phyloP scores from a whole-genome alignment of 2,329 filamentous ascomycete species.

The Aspergillus sp. region DNA sequence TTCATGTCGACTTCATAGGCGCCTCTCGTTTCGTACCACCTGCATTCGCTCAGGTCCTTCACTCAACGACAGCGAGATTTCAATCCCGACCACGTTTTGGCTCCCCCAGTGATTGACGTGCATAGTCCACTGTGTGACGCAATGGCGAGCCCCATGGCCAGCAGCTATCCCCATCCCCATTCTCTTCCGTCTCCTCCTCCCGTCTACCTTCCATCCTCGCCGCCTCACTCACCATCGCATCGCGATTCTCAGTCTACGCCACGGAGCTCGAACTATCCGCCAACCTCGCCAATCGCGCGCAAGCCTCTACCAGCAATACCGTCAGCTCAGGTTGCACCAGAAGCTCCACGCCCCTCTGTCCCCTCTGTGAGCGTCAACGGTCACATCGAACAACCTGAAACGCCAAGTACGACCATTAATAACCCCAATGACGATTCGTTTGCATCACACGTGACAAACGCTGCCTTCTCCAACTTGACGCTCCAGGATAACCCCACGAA shows the following conservation, averaged over 20 bases:
- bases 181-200: slow-evolving; percentile 44
- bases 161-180: slow-evolving; percentile 25
- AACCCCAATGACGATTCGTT: slow-evolving; percentile 22
- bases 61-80: slow-evolving; percentile 1
- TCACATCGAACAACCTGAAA: slow-evolving; percentile 24
- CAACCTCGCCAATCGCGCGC: slow-evolving; percentile 23
- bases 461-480: slow-evolving; percentile 28
- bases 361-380: slow-evolving; percentile 37
- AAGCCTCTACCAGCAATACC: slow-evolving; percentile 25
- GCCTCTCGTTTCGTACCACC: slow-evolving; percentile 4
- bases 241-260: slow-evolving; percentile 21
- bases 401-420: slow-evolving; percentile 30
- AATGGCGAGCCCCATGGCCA: slow-evolving; percentile 31
- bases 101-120: neutral
- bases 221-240: slow-evolving; percentile 26
- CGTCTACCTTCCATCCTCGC: slow-evolving; percentile 42
- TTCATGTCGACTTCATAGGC: slow-evolving; percentile 14
- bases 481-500: slow-evolving; percentile 23
- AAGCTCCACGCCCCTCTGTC: slow-evolving; percentile 31
- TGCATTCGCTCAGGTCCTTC: slow-evolving; percentile 5
- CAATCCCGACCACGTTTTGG: neutral
- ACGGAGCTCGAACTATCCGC: slow-evolving; percentile 22
- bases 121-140: neutral
- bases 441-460: slow-evolving; percentile 23
- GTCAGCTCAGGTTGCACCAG: slow-evolving; percentile 20